A percentile compares a stretch with the other conserved stretches of the same genome.
These are phyloP conservation scores for Nicotiana otophora DNA, from an alignment of 257 asterid genomes.

Conservation along the genomic window DNA sequence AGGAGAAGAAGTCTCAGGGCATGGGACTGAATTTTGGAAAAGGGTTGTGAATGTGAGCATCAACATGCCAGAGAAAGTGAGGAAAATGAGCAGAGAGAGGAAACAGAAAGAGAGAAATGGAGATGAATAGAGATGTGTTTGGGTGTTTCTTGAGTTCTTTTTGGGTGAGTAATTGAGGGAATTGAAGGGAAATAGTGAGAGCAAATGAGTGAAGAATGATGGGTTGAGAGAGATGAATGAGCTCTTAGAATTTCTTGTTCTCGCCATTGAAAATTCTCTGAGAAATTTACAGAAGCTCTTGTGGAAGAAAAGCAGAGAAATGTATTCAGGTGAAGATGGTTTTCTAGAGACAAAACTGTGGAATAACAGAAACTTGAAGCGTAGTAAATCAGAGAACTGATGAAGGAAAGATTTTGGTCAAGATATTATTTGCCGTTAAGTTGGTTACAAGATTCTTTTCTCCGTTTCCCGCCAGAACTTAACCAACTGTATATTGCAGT, in stretches of 20 bases:
- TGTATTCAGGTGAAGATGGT: not conserved
- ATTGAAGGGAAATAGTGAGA: conserved; percentile 25
- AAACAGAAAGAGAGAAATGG: conserved; percentile 14
- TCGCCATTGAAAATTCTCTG: conserved; percentile 2
- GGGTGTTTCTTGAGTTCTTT: conserved; percentile 38
- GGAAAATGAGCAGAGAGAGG: conserved; percentile 32
- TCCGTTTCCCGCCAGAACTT: not conserved
- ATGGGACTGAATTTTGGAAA: conserved; percentile 25
- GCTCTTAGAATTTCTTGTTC: conserved; percentile 28
- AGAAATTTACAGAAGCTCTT: too few relatives aligned
- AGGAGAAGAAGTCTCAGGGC: conserved; percentile 22
- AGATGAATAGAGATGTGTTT: not conserved
- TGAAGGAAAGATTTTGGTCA: not conserved
- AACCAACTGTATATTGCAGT: not conserved
- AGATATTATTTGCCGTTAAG: not conserved
- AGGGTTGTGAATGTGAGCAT: conserved; percentile 25
- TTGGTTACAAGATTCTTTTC: conserved; percentile 3
- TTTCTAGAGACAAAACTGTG: not conserved
- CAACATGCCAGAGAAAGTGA: conserved; percentile 33
- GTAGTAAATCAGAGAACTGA: not conserved
- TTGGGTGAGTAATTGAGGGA: conserved; percentile 22
- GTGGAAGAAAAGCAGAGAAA: too few relatives aligned
- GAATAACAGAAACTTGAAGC: not conserved
- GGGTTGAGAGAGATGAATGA: conserved; percentile 39
- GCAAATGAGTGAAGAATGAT: conserved; percentile 26